phyloP scores from a whole-genome alignment of 2,329 filamentous ascomycete genomes.

The Beauveria asiatica region DNA sequence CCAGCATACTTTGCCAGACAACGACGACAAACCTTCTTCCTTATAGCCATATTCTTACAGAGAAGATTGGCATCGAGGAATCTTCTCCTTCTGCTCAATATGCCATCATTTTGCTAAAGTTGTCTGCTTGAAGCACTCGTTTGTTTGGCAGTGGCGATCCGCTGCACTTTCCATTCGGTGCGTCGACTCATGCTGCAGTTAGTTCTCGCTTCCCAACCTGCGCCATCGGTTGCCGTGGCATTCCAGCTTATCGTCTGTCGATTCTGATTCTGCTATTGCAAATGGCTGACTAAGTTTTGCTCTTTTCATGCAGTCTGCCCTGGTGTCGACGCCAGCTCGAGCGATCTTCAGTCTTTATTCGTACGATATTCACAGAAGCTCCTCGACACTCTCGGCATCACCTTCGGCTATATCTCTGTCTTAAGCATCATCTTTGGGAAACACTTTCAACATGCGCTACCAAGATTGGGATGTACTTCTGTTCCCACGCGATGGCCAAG shows the following conservation, averaged over 20 bases:
- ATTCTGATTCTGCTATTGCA: not conserved
- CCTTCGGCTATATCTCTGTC: not conserved
- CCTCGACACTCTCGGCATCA: not conserved
- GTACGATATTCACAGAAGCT: not conserved
- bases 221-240: not conserved
- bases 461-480: constrained; percentile 80
- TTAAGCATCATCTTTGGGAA: not conserved
- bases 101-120: not conserved
- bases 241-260: not conserved
- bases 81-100: not conserved
- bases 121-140: not conserved
- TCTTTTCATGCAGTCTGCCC: not conserved
- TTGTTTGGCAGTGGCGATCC: constrained; percentile 2
- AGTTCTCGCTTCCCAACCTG: not conserved
- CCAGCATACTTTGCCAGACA: not conserved
- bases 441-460: constrained; percentile 59
- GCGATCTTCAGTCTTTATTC: not conserved
- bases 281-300: not conserved
- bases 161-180: not conserved
- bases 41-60: not conserved
- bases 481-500: constrained; percentile 57
- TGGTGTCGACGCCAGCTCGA: not conserved
- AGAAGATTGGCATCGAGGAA: not conserved
- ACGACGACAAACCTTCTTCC: not conserved
- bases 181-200: not conserved